Evolutionary conservation across 768 basidiomycete species (phyloP).

Genomic region (Phlegmacium glaucopus): DNA sequence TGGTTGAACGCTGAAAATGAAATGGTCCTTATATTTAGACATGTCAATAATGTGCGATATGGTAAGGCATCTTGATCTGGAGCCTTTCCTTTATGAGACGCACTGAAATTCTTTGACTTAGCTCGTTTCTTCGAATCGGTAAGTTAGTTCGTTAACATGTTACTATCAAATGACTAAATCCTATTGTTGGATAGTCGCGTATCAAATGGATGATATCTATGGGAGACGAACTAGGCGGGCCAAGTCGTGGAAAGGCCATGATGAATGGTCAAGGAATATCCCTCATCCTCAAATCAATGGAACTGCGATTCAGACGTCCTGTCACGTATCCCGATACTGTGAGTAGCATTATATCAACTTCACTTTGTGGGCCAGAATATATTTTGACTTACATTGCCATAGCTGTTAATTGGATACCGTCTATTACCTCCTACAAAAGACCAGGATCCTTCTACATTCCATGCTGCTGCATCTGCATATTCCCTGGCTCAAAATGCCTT

Average conservation of each 20-base stretch:
- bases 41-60: conserved; percentile 78
- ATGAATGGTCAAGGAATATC: conserved; percentile 63
- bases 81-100: not conserved
- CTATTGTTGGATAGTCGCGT: conserved; percentile 45
- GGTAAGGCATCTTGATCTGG: conserved; percentile 33
- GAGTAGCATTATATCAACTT: conserved; percentile 23
- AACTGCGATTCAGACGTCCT: conserved; percentile 64
- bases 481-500: conserved; percentile 60
- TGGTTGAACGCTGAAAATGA: not conserved
- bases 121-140: conserved; percentile 73
- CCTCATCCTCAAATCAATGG: conserved; percentile 69
- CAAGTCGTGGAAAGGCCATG: conserved; percentile 51
- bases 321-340: conserved; percentile 79
- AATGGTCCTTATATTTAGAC: conserved; percentile 36
- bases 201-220: conserved; percentile 64
- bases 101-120: conserved; percentile 18
- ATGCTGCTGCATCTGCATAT: conserved; percentile 53
- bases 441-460: conserved; percentile 42
- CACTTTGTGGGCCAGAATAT: not conserved
- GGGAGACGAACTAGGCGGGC: conserved; percentile 58
- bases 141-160: conserved; percentile 11
- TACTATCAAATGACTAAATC: not conserved
- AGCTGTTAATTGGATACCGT: conserved; percentile 67
- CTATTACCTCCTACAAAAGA: conserved; percentile 32
- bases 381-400: not conserved